Evolutionary conservation across 768 basidiomycete species (phyloP), one percentile per base, ranked within the genome.

Genomic region (Saitozyma podzolica): DNA sequence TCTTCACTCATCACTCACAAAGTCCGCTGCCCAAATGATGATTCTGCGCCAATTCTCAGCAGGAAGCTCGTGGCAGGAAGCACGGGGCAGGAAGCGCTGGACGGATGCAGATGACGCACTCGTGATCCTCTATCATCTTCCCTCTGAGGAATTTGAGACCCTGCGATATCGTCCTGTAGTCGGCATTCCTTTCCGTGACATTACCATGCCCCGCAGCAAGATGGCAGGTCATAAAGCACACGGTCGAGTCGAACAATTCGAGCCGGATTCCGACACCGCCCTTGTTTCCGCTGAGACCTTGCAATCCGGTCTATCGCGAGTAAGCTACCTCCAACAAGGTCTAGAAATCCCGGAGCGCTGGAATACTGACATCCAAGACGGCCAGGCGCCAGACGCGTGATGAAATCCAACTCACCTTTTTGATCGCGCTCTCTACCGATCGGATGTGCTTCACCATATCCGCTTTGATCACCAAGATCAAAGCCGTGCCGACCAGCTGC

Each of bases 191-290:
- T 76, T 98, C 96, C 41, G 89, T 88, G 4, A 92, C 83, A 71
- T 95, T 95, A 7, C 84, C 75, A 73, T 96, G 93, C 8, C 96
- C 96, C n/a, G 96, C 94, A 14, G 96, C 94, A 48, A 98, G 84
- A 79, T 98, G 96, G 4, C 91, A 92, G 9, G 95, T 97, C 65
- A 99, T 78, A 81, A 98, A 94, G 80, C 96, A 99, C 72, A 97
- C 89, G 59, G 86, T 89, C 9, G 94, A 90, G 74, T 94, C 92
- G 67, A 90, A 84, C 71, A 91, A 91, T 39, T 98, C 90, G 55
- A 99, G 82, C 11, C 96, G 88, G 66, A 99, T 91, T 7, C 89
- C 93, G 11, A 95, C 90, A 1, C 92, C 96, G 17, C 96, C 96
- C 81, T 99, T 79, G 59, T 79, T 77, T 16, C 78, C 96, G 0